Conservation (phyloP, 495 filamentous ascomycete genomes). For the Aspergillus funiculosus region DNA sequence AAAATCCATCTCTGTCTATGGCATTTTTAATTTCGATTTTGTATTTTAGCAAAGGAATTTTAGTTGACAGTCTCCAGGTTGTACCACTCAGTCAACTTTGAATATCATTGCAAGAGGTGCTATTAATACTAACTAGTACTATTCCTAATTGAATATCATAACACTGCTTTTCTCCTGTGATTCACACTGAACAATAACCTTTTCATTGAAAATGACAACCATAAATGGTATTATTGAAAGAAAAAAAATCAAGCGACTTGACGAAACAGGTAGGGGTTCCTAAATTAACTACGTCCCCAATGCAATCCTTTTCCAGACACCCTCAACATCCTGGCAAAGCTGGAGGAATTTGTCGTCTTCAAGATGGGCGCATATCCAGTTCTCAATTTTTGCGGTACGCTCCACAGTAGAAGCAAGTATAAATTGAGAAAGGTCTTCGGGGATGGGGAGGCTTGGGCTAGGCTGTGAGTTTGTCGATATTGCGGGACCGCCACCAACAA, state of each 20-base stretch:
- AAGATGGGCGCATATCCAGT: slow-evolving; percentile 41
- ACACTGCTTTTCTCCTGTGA: no score
- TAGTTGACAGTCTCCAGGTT: no score
- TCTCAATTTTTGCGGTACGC: slow-evolving; percentile 32
- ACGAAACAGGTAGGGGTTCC: neutral
- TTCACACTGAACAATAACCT: no score
- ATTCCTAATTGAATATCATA: no score
- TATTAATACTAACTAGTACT: no score
- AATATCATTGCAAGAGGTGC: no score
- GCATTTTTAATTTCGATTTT: neutral
- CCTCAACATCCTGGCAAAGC: slow-evolving; percentile 42
- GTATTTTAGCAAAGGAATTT: neutral
- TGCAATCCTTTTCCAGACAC: slow-evolving; percentile 39
- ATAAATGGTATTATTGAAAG: no score
- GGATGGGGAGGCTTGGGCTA: slow-evolving; percentile 2
- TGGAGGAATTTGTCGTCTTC: slow-evolving; percentile 41
- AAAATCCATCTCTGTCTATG: neutral
- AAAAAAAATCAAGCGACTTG: neutral
- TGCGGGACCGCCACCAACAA: slow-evolving; percentile 5
- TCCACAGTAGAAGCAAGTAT: slow-evolving; percentile 29
- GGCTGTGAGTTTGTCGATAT: slow-evolving; percentile 9
- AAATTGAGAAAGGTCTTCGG: slow-evolving; percentile 33
- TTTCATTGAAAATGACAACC: no score
- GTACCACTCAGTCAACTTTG: no score
- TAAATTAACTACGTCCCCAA: slow-evolving; percentile 26